phyloP scores from a whole-genome alignment of 495 filamentous ascomycete genomes.

The Paragyromitra xinjiangensis region DNA sequence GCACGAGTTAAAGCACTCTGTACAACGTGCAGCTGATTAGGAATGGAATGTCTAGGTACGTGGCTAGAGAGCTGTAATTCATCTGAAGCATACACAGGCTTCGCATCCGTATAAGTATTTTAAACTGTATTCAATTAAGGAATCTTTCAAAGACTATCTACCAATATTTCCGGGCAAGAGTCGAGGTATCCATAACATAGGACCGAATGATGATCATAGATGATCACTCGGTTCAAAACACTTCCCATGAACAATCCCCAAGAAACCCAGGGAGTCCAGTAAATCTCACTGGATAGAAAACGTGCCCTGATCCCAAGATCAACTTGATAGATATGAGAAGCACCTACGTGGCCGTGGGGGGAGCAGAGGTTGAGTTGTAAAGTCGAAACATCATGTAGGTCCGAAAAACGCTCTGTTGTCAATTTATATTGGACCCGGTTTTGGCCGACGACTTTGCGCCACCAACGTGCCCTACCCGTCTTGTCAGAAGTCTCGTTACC shows the following conservation, averaged over 20 bases:
- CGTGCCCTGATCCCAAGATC: neutral
- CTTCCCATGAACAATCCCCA: neutral
- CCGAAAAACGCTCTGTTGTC: constrained; percentile 13
- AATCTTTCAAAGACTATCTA: neutral
- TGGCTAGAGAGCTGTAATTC: constrained; percentile 29
- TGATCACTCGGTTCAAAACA: constrained; percentile 36
- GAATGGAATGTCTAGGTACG: constrained; percentile 25
- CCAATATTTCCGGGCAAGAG: neutral
- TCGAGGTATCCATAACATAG: constrained; percentile 8
- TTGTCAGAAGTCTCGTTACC: constrained; percentile 5
- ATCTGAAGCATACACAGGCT: constrained; percentile 8
- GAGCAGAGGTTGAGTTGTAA: neutral
- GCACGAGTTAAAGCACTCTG: neutral
- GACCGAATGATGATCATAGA: constrained; percentile 18
- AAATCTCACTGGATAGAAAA: neutral
- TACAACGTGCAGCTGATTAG: constrained; percentile 28
- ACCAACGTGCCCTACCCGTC: constrained; percentile 14
- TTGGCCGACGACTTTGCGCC: constrained; percentile 34
- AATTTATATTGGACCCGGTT: constrained; percentile 36
- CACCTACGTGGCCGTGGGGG: constrained; percentile 38
- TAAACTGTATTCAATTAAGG: neutral
- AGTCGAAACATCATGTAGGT: constrained; percentile 21
- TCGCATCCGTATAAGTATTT: neutral
- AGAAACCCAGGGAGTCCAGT: neutral
- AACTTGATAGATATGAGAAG: constrained; percentile 2